phyloP scores from a whole-genome alignment of 768 basidiomycete genomes.

The Mycena alexandri region DNA sequence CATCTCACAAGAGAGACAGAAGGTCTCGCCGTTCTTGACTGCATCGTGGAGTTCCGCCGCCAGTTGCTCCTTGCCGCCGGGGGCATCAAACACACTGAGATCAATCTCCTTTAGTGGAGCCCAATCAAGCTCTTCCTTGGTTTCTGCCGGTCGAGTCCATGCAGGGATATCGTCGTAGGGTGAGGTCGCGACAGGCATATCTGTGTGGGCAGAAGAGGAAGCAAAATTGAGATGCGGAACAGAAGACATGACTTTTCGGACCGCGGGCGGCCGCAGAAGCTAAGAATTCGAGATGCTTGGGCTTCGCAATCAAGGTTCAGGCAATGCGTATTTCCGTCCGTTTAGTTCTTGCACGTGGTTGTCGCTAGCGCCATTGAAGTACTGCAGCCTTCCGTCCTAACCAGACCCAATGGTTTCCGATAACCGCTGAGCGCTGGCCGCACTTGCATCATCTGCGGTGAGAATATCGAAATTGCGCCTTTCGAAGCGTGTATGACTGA shows the following conservation, averaged over 20 bases:
- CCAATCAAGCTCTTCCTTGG: constrained; percentile 47
- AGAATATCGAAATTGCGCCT: constrained; percentile 22
- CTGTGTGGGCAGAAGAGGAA: neutral
- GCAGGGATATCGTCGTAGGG: constrained; percentile 27
- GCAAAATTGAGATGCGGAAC: neutral
- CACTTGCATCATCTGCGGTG: neutral
- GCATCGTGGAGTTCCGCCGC: constrained; percentile 53
- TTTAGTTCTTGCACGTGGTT: neutral
- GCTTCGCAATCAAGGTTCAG: neutral
- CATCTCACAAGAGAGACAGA: neutral
- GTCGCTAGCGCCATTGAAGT: neutral
- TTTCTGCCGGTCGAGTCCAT: constrained; percentile 40
- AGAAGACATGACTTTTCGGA: neutral
- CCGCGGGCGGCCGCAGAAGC: constrained; percentile 13
- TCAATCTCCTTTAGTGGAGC: constrained; percentile 55
- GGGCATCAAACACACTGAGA: constrained; percentile 47
- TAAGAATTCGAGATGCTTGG: neutral
- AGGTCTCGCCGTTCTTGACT: constrained; percentile 46
- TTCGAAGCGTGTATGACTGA: constrained; percentile 21
- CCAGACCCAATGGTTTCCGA: neutral
- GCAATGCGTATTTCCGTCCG: neutral
- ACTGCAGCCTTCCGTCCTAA: neutral
- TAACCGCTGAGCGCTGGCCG: neutral
- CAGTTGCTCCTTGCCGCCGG: constrained; percentile 48
- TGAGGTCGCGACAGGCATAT: constrained; percentile 24